phyloP scores from a whole-genome alignment of 139 green algal species.

The Klebsormidium nitens region DNA sequence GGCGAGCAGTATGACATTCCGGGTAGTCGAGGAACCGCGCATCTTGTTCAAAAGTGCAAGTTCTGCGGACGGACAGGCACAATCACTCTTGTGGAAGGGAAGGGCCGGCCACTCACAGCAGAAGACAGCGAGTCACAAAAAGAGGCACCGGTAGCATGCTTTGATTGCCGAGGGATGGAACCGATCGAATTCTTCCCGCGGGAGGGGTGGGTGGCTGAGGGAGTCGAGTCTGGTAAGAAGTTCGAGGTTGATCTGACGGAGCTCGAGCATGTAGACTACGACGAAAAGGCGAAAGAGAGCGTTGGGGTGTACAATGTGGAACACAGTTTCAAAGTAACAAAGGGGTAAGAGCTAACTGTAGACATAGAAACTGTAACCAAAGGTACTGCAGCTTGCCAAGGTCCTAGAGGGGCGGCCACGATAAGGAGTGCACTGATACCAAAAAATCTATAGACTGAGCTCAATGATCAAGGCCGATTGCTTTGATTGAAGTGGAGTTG shows the following conservation, averaged over 20 bases:
- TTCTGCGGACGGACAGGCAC: constrained; percentile 30
- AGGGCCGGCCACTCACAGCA: constrained; percentile 18
- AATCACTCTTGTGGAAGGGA: constrained; percentile 28
- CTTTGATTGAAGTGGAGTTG: too few relatives aligned
- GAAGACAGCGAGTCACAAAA: constrained; percentile 32
- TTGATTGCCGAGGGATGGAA: constrained; percentile 37
- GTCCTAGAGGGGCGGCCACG: too few relatives aligned
- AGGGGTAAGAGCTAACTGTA: too few relatives aligned
- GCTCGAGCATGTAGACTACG: constrained; percentile 29
- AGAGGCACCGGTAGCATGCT: constrained; percentile 20
- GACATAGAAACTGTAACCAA: too few relatives aligned
- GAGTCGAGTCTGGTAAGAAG: constrained; percentile 22
- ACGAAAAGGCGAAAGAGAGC: constrained; percentile 26
- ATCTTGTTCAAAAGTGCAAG: constrained; percentile 41
- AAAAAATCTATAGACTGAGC: too few relatives aligned
- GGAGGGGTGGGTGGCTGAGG: constrained; percentile 25
- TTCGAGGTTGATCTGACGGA: constrained; percentile 41
- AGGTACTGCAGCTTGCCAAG: too few relatives aligned
- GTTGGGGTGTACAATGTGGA: constrained; percentile 36
- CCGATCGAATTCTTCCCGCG: constrained; percentile 24
- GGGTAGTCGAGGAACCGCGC: constrained; percentile 6
- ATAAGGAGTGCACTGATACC: too few relatives aligned
- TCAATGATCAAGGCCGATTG: too few relatives aligned
- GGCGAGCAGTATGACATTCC: constrained; percentile 20
- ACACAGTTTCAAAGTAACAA: constrained; percentile 24